Evolutionary conservation across 495 filamentous ascomycete genomes (phyloP).

Genomic region (Lichenothelia convexa): DNA sequence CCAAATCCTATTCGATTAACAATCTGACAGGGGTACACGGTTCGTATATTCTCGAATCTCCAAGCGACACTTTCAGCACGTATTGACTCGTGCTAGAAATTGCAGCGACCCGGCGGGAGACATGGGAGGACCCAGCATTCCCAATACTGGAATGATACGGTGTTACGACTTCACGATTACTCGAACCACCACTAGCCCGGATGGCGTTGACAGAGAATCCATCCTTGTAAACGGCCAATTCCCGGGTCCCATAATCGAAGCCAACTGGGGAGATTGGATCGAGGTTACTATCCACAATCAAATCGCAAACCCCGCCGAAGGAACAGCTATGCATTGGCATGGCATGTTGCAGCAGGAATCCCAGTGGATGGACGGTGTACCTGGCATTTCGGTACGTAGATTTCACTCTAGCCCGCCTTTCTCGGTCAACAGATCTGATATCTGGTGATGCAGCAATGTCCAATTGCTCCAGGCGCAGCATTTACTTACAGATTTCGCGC

Average conservation of each 20-base stretch:
- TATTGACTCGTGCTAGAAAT: too few species aligned
- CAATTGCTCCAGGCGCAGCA: constrained; percentile 12
- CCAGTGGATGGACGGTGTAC: constrained; percentile 11
- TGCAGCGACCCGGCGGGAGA: too few species aligned
- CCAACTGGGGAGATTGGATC: constrained; percentile 16
- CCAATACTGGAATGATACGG: constrained; percentile 22
- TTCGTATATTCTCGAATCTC: too few species aligned
- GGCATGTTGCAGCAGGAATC: constrained; percentile 9
- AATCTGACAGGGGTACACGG: too few species aligned
- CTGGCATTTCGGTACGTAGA: constrained; percentile 1
- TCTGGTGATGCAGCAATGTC: constrained; percentile 12
- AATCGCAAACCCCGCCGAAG: constrained; percentile 9
- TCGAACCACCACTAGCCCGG: constrained; percentile 29
- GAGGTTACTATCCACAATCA: constrained; percentile 10
- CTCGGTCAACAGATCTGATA: neutral
- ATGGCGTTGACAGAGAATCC: constrained; percentile 26
- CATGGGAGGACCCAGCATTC: too few species aligned
- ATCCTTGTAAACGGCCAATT: constrained; percentile 23
- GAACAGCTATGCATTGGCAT: constrained; percentile 14
- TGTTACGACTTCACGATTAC: constrained; percentile 35
- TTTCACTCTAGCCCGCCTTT: neutral
- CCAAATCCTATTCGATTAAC: too few species aligned
- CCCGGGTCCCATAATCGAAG: constrained; percentile 15
- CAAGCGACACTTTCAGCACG: too few species aligned
- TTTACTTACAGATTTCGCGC: constrained; percentile 13